Percentiles rank a stretch among this genome's conserved stretches.
Conservation (phyloP, 495 filamentous ascomycete species). For the Penicillium pulvis region DNA sequence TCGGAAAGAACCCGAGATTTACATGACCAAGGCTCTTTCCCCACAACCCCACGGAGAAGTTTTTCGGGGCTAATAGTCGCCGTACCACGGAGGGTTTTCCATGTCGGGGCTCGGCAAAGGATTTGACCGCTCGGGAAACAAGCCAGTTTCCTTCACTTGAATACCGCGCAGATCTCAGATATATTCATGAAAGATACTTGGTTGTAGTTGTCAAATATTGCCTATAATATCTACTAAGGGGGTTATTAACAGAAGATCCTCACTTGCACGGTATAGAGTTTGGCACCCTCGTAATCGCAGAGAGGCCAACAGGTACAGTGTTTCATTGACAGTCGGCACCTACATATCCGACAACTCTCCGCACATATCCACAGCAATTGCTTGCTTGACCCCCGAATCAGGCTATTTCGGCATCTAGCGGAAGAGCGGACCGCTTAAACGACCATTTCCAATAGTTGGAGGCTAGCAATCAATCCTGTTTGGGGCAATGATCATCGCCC, state of each 20-base stretch:
- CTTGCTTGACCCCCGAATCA: background rate
- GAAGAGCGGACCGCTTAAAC: background rate
- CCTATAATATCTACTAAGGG: too few species aligned
- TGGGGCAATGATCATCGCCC: background rate
- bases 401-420: background rate
- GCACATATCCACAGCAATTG: background rate
- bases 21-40: background rate
- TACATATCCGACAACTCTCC: background rate
- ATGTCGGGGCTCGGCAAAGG: background rate
- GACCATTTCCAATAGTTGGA: background rate
- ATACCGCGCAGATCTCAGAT: background rate
- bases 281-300: background rate
- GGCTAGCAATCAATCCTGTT: background rate
- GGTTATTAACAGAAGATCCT: too few species aligned
- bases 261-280: too few species aligned
- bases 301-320: background rate
- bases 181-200: background rate
- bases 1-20: background rate
- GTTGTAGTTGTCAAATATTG: too few species aligned
- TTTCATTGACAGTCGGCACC: background rate
- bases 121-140: background rate
- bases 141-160: background rate
- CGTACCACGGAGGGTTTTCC: background rate
- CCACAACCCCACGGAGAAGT: slow-evolving; percentile 1
- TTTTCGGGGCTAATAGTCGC: too few species aligned